Evolutionary conservation across 169 alveolate genomes (phyloP).

Genomic region (Plasmodium reichenowi): DNA sequence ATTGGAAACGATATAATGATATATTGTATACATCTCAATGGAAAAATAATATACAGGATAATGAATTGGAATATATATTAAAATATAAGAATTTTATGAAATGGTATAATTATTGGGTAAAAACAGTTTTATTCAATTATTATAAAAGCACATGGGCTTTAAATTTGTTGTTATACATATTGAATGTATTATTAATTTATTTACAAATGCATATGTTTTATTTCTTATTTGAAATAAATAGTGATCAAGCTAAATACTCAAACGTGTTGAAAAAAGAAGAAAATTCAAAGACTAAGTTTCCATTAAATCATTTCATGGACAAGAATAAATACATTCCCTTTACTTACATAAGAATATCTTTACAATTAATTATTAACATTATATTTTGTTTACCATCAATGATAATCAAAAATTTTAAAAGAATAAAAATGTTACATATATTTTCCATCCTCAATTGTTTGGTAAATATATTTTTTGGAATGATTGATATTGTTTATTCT

Average conservation of each 20-base stretch:
- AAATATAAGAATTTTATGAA: conserved; percentile 52
- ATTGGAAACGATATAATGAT: conserved; percentile 44
- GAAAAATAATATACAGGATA: conserved; percentile 35
- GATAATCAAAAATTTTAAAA: conserved; percentile 5
- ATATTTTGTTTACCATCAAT: conserved; percentile 35
- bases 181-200: conserved; percentile 26
- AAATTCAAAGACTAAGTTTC: neutral
- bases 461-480: conserved; percentile 51
- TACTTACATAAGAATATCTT: conserved; percentile 18
- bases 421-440: conserved; percentile 11
- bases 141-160: conserved; percentile 37
- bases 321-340: neutral
- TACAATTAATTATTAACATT: conserved; percentile 14
- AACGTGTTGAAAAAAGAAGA: neutral
- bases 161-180: conserved; percentile 4
- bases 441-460: conserved; percentile 34
- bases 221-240: conserved; percentile 9
- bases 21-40: conserved; percentile 47
- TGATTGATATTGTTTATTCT: conserved; percentile 43
- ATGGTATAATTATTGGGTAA: conserved; percentile 72
- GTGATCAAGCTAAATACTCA: neutral
- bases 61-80: conserved; percentile 58
- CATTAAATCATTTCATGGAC: conserved; percentile 6
- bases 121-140: conserved; percentile 22
- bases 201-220: conserved; percentile 33